These are phyloP conservation scores for Cercophora newfieldiana DNA, from an alignment of 495 filamentous ascomycete species.

Conservation along the genomic window DNA sequence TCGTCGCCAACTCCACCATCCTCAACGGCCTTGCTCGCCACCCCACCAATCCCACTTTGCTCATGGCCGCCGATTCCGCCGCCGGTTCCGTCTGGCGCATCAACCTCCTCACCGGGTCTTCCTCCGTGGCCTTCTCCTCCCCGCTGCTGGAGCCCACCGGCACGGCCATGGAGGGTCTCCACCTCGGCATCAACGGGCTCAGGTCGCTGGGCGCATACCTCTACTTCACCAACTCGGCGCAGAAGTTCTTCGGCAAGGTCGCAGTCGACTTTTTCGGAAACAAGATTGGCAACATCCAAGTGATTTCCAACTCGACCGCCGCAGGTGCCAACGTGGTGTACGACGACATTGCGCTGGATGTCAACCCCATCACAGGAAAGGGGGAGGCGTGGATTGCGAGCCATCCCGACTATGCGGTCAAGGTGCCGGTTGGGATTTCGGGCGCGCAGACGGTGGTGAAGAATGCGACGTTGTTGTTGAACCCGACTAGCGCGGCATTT, in stretches of 20 bases:
- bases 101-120: slow-evolving; percentile 26
- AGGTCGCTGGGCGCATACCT: slow-evolving; percentile 30
- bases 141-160: slow-evolving; percentile 21
- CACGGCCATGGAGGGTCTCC: slow-evolving; percentile 16
- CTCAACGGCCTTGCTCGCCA: slow-evolving; percentile 38
- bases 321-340: slow-evolving; percentile 20
- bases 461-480: slow-evolving; percentile 19
- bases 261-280: slow-evolving; percentile 31
- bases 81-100: slow-evolving; percentile 39
- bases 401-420: slow-evolving; percentile 19
- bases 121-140: slow-evolving; percentile 22
- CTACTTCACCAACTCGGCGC: slow-evolving; percentile 48
- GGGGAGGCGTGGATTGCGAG: slow-evolving; percentile 19
- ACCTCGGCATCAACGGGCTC: slow-evolving; percentile 48
- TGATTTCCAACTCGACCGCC: slow-evolving; percentile 18
- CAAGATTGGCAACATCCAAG: slow-evolving; percentile 10
- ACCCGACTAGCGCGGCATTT: slow-evolving; percentile 23
- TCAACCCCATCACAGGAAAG: neutral
- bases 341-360: slow-evolving; percentile 24
- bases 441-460: slow-evolving; percentile 16
- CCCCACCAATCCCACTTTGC: slow-evolving; percentile 18
- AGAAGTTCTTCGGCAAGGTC: slow-evolving; percentile 34
- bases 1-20: slow-evolving; percentile 39
- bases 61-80: slow-evolving; percentile 40
- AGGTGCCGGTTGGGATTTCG: slow-evolving; percentile 2